Evolutionary conservation across 106 monocot genomes (phyloP).

Genomic region (Dendrobium officinale): DNA sequence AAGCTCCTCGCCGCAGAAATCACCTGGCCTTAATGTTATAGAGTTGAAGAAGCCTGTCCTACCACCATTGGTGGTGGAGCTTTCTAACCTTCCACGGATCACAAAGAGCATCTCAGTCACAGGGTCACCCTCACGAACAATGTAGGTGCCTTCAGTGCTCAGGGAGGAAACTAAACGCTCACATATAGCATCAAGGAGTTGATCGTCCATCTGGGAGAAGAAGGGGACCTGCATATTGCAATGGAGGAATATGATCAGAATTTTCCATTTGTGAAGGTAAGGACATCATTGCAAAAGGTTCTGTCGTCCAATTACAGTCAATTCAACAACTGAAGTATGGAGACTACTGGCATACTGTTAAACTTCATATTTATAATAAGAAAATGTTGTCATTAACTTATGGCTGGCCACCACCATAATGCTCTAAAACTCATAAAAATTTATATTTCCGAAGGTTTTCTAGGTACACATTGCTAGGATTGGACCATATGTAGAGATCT

Average conservation of each 20-base stretch:
- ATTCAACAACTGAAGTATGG: not conserved
- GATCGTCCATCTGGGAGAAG: conserved; percentile 85
- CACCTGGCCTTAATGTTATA: conserved; percentile 55
- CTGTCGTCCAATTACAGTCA: not conserved
- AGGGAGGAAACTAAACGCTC: conserved; percentile 80
- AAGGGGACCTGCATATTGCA: conserved; percentile 58
- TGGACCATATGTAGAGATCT: no score
- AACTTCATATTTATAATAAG: not conserved
- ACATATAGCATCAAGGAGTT: conserved; percentile 80
- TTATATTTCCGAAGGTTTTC: no score
- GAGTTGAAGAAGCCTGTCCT: conserved; percentile 89
- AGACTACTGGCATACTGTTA: not conserved
- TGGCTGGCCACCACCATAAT: no score
- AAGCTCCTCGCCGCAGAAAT: conserved; percentile 90
- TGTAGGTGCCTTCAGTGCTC: conserved; percentile 62
- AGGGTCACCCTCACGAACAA: conserved; percentile 85
- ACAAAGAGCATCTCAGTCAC: conserved; percentile 87
- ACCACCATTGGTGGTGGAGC: conserved; percentile 89
- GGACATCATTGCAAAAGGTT: not conserved
- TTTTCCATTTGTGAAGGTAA: not conserved
- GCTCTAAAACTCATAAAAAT: no score
- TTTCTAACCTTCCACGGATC: conserved; percentile 74
- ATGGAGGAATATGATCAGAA: no score
- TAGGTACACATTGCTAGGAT: no score
- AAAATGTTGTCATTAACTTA: not conserved